Percentiles rank a stretch among this genome's conserved stretches.
These are phyloP conservation scores for Microsporum ferrugineum DNA, from an alignment of 2,329 filamentous ascomycete species.

Conservation along the genomic window DNA sequence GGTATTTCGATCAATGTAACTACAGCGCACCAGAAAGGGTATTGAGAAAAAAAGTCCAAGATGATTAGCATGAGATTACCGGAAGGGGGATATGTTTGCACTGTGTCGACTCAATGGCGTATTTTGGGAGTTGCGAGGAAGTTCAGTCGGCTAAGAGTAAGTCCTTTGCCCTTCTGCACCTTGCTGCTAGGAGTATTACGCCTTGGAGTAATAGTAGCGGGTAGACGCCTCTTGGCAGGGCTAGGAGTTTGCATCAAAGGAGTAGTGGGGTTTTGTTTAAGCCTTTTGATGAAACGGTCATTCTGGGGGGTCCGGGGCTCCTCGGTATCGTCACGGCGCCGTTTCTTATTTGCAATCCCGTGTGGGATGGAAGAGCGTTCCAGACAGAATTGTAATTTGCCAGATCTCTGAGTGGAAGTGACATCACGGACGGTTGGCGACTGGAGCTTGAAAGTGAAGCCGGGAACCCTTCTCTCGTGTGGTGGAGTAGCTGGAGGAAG, in stretches of 20 bases:
- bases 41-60: not conserved
- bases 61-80: not conserved
- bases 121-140: constrained; percentile 38
- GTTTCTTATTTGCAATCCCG: constrained; percentile 32
- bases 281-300: constrained; percentile 26
- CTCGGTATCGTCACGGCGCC: constrained; percentile 24
- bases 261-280: constrained; percentile 20
- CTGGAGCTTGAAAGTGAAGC: constrained; percentile 10
- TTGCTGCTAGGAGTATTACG: constrained; percentile 18
- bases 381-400: constrained; percentile 29
- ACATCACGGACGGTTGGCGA: constrained; percentile 29
- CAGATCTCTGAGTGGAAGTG: not conserved
- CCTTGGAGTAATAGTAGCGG: constrained; percentile 19
- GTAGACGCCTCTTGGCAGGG: constrained; percentile 23
- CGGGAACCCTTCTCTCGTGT: constrained; percentile 15
- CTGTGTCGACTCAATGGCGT: constrained; percentile 18
- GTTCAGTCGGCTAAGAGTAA: constrained; percentile 39
- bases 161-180: constrained; percentile 22
- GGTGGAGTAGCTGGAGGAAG: constrained; percentile 30
- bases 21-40: not conserved
- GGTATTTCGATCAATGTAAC: not conserved
- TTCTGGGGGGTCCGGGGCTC: constrained; percentile 21
- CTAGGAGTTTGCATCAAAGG: constrained; percentile 21
- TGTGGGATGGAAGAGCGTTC: constrained; percentile 26
- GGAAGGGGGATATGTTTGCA: not conserved